These are phyloP conservation scores for Nicotiana tomentosiformis DNA, from an alignment of 257 asterid species.

Conservation along the genomic window DNA sequence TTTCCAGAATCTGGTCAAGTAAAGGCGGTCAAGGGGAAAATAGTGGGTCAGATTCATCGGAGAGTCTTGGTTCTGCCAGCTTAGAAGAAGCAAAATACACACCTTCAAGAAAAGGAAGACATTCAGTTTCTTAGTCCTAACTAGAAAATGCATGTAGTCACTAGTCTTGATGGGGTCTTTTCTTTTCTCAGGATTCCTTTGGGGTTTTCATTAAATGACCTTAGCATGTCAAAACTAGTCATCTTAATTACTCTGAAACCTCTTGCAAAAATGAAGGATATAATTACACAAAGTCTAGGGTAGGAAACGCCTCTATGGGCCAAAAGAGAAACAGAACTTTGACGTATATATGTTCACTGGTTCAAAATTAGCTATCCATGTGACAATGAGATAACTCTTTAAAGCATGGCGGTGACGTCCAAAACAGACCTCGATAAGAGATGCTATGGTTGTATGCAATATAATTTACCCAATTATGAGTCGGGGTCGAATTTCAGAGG, in stretches of 20 bases:
- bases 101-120: slow-evolving; percentile 70
- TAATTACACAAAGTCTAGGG: not conserved
- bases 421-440: too few relatives aligned
- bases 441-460: too few relatives aligned
- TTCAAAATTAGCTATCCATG: not conserved
- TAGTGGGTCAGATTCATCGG: slow-evolving; percentile 93
- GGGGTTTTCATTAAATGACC: not conserved
- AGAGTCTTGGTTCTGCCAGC: slow-evolving; percentile 61
- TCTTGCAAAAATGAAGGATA: slow-evolving; percentile 1
- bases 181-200: not conserved
- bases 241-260: not conserved
- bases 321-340: not conserved
- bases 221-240: slow-evolving; percentile 15
- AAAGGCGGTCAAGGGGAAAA: slow-evolving; percentile 56
- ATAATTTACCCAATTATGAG: too few relatives aligned
- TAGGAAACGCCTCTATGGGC: not conserved
- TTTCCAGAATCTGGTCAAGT: slow-evolving; percentile 78
- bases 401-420: not conserved
- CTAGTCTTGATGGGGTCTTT: not conserved
- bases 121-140: slow-evolving; percentile 62
- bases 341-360: not conserved
- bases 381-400: not conserved
- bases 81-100: slow-evolving; percentile 63
- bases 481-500: too few relatives aligned
- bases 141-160: not conserved